A percentile compares a stretch with the other conserved stretches of the same genome.
These are phyloP conservation scores for Patellaria atrata DNA, from an alignment of 495 filamentous ascomycete species.

Conservation along the genomic window DNA sequence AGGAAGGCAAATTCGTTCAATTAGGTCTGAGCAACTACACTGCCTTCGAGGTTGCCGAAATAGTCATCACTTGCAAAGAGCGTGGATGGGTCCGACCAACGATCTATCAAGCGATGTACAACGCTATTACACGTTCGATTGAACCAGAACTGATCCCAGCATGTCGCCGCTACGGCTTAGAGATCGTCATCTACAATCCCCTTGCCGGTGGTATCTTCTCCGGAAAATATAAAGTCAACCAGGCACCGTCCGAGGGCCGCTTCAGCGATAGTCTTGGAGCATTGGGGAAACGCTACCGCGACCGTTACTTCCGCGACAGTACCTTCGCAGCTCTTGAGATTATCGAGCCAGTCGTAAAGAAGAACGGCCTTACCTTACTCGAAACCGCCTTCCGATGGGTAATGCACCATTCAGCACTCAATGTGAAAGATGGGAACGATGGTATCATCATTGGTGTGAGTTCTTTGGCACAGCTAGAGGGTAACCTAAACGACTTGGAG, in stretches of 20 bases:
- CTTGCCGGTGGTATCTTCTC: slow-evolving; percentile 71
- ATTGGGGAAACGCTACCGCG: slow-evolving; percentile 51
- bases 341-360: slow-evolving; percentile 58
- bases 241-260: slow-evolving; percentile 46
- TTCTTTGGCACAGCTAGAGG: slow-evolving; percentile 56
- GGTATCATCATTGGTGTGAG: slow-evolving; percentile 72
- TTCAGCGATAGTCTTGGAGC: slow-evolving; percentile 41
- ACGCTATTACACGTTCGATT: slow-evolving; percentile 54
- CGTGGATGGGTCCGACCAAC: slow-evolving; percentile 60
- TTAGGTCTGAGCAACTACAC: slow-evolving; percentile 77
- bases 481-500: slow-evolving; percentile 62
- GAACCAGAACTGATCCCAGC: slow-evolving; percentile 68
- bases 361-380: slow-evolving; percentile 63
- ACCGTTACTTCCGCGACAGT: slow-evolving; percentile 65
- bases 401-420: slow-evolving; percentile 65
- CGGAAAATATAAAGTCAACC: slow-evolving; percentile 61
- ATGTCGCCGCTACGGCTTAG: slow-evolving; percentile 72
- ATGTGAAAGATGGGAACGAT: slow-evolving; percentile 47
- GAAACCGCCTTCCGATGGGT: slow-evolving; percentile 76
- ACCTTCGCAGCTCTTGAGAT: slow-evolving; percentile 63
- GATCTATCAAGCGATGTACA: slow-evolving; percentile 57
- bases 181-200: slow-evolving; percentile 87
- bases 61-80: slow-evolving; percentile 67
- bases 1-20: slow-evolving; percentile 73
- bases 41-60: slow-evolving; percentile 81